phyloP scores from a whole-genome alignment of 164 flowering plant species.

The Vitis riparia region DNA sequence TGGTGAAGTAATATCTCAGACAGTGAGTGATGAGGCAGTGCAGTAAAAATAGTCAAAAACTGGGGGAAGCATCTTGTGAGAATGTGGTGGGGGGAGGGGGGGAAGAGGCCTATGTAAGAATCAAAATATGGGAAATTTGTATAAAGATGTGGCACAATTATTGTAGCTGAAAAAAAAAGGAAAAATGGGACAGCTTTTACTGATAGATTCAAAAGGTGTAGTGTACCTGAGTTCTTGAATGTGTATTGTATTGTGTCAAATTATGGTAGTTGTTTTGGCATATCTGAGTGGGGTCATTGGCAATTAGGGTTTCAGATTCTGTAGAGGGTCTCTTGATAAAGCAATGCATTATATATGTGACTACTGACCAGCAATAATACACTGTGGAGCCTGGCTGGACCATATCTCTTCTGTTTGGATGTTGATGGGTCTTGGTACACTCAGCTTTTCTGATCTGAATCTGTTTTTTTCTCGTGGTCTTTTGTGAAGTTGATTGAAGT shows the following conservation, averaged over 20 bases:
- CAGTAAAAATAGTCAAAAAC: not conserved
- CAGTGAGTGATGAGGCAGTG: conserved; percentile 24
- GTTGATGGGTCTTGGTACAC: too few relatives aligned
- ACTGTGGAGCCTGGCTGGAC: too few relatives aligned
- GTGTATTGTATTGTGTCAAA: not conserved
- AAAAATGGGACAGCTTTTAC: conserved; percentile 7
- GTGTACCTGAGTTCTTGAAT: not conserved
- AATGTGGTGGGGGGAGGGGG: not conserved
- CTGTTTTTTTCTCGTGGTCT: too few relatives aligned
- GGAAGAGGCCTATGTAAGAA: not conserved
- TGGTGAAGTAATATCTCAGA: conserved; percentile 94
- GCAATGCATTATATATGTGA: conserved; percentile 7
- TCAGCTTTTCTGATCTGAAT: too few relatives aligned
- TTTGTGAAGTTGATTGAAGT: too few relatives aligned
- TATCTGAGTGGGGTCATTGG: conserved; percentile 5
- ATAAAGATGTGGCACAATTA: conserved; percentile 16
- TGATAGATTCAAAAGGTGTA: not conserved
- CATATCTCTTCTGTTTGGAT: too few relatives aligned
- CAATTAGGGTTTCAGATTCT: not conserved
- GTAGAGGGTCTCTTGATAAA: not conserved
- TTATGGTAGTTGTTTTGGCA: conserved; percentile 9
- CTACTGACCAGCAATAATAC: too few relatives aligned
- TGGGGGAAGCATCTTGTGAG: not conserved
- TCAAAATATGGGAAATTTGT: conserved; percentile 5
- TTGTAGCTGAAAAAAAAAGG: conserved; percentile 4